Percentiles rank a stretch among this genome's conserved stretches.
Evolutionary conservation across 1,139 yeast genomes (phyloP).

Genomic region (Wickerhamomyces sp.): DNA sequence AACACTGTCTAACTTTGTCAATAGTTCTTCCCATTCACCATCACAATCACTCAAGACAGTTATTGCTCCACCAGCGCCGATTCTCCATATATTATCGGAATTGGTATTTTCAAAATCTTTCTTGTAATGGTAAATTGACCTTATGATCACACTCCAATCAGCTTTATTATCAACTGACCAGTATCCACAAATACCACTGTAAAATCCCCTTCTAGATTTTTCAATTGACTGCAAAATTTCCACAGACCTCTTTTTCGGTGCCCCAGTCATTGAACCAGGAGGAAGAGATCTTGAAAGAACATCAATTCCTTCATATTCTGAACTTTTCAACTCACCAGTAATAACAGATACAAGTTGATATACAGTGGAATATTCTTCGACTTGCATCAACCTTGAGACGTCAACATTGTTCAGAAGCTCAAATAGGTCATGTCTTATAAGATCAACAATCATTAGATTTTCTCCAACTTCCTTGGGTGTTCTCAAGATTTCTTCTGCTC

Average conservation of each 20-base stretch:
- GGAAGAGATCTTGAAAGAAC: slow-evolving; percentile 76
- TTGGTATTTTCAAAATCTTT: slow-evolving; percentile 39
- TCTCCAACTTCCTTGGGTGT: slow-evolving; percentile 96
- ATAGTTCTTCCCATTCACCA: slow-evolving; percentile 94
- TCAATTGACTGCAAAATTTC: slow-evolving; percentile 63
- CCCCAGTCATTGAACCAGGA: slow-evolving; percentile 99
- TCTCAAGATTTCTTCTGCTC: slow-evolving; percentile 61
- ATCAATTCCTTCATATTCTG: slow-evolving; percentile 64
- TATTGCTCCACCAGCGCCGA: slow-evolving; percentile 99
- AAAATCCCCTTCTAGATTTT: slow-evolving; percentile 62
- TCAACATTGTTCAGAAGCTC: slow-evolving; percentile 61
- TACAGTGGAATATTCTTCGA: slow-evolving; percentile 89
- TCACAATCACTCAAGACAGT: slow-evolving; percentile 78
- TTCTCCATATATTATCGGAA: slow-evolving; percentile 52
- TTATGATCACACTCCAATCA: slow-evolving; percentile 94
- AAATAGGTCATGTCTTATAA: slow-evolving; percentile 87
- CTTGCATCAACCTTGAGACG: slow-evolving; percentile 79
- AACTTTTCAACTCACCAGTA: slow-evolving; percentile 41
- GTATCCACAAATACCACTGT: slow-evolving; percentile 94
- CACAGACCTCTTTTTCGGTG: slow-evolving; percentile 92
- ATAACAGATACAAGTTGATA: slow-evolving; percentile 91
- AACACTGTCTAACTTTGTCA: slow-evolving; percentile 73
- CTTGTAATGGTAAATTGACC: slow-evolving; percentile 71
- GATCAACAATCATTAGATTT: slow-evolving; percentile 93
- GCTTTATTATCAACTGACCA: slow-evolving; percentile 87